Conservation (phyloP, 2,329 filamentous ascomycete genomes). For the Neonectria magnoliae region DNA sequence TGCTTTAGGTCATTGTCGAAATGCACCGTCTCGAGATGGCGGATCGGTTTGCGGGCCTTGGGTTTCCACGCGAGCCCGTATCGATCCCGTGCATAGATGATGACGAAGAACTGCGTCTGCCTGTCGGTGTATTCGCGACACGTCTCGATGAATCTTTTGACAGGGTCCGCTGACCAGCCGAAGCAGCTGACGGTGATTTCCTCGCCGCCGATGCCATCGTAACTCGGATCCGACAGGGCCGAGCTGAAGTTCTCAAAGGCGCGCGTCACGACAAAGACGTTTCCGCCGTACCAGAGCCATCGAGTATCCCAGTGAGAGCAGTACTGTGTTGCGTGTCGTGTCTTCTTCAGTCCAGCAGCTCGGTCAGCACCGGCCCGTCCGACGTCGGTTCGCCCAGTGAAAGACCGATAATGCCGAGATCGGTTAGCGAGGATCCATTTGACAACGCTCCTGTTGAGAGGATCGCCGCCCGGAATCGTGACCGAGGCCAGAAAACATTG, state of each 20-base stretch:
- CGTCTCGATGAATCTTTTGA: conserved; percentile 55
- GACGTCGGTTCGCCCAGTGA: conserved; percentile 56
- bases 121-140: conserved; percentile 60
- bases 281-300: conserved; percentile 61
- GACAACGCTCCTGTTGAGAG: conserved; percentile 56
- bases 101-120: conserved; percentile 60
- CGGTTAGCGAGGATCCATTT: conserved; percentile 57
- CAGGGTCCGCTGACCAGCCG: conserved; percentile 60
- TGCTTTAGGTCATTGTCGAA: conserved; percentile 59
- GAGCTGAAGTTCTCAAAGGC: conserved; percentile 51
- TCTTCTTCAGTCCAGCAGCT: conserved; percentile 54
- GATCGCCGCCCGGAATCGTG: conserved; percentile 55
- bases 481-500: conserved; percentile 57
- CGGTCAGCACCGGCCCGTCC: conserved; percentile 47
- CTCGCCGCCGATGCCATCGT: conserved; percentile 57
- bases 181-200: conserved; percentile 61
- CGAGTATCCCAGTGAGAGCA: conserved; percentile 55
- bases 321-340: conserved; percentile 54
- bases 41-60: conserved; percentile 59
- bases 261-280: conserved; percentile 57
- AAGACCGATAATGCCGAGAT: conserved; percentile 51
- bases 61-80: conserved; percentile 61
- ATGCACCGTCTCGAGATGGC: conserved; percentile 61
- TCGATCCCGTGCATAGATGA: conserved; percentile 57
- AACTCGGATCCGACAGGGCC: conserved; percentile 52